These are phyloP conservation scores for Phytopythium oedochilum DNA, from an alignment of 352 stramenopile species.

Conservation along the genomic window DNA sequence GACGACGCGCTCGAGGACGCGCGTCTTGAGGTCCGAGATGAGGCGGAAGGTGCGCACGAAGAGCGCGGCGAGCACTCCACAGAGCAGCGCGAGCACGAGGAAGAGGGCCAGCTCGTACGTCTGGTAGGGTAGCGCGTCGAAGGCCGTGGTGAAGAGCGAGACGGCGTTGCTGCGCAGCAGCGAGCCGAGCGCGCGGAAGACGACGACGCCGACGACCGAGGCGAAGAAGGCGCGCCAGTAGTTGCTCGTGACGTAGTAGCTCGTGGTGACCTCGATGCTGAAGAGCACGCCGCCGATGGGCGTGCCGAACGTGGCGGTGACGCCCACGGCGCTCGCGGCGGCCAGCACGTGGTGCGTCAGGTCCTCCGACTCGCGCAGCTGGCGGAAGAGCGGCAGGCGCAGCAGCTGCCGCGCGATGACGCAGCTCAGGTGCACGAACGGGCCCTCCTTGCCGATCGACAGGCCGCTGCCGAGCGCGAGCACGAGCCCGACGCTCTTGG, in stretches of 20 bases:
- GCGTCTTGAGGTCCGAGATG: slow-evolving; percentile 38
- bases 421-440: slow-evolving; percentile 76
- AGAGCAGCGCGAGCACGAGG: slow-evolving; percentile 73
- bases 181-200: slow-evolving; percentile 75
- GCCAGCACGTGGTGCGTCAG: slow-evolving; percentile 67
- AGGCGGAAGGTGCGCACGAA: slow-evolving; percentile 71
- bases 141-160: slow-evolving; percentile 79
- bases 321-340: slow-evolving; percentile 65
- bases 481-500: slow-evolving; percentile 64
- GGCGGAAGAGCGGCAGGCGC: slow-evolving; percentile 45
- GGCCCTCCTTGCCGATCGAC: slow-evolving; percentile 74
- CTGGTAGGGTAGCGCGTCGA: slow-evolving; percentile 66
- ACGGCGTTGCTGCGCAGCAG: slow-evolving; percentile 51
- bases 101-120: slow-evolving; percentile 76
- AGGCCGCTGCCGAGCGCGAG: slow-evolving; percentile 62
- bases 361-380: slow-evolving; percentile 53
- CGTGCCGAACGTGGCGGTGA: slow-evolving; percentile 72
- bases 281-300: slow-evolving; percentile 78
- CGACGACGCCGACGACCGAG: slow-evolving; percentile 77
- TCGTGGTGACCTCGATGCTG: slow-evolving; percentile 81
- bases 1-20: slow-evolving; percentile 28
- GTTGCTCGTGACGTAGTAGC: slow-evolving; percentile 86
- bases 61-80: slow-evolving; percentile 72
- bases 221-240: slow-evolving; percentile 90
- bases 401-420: slow-evolving; percentile 70